phyloP scores from a whole-genome alignment of 768 basidiomycete species.

The Pleurotus citrinopileatus region DNA sequence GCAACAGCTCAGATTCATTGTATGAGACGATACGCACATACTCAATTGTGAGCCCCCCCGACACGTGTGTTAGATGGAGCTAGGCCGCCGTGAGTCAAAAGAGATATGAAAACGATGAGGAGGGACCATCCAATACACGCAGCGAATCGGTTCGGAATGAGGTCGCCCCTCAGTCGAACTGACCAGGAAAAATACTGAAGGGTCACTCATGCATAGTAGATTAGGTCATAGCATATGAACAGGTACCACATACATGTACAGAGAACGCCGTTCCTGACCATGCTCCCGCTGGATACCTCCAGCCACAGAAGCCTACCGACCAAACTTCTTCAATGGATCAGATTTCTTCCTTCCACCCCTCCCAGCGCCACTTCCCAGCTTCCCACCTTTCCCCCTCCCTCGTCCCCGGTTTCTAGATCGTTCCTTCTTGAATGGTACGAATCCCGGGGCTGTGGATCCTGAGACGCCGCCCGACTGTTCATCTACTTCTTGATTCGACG shows the following conservation, averaged over 20 bases:
- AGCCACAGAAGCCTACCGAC: slow-evolving; percentile 31
- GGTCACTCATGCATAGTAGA: no score
- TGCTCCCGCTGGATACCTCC: neutral
- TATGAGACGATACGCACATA: no score
- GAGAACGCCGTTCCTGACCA: neutral
- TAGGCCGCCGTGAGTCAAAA: no score
- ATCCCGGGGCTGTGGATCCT: slow-evolving; percentile 39
- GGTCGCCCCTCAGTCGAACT: no score
- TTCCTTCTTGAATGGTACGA: slow-evolving; percentile 74
- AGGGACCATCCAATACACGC: no score
- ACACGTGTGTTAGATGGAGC: no score
- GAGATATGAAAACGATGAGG: no score
- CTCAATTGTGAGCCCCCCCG: no score
- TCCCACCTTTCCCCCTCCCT: slow-evolving; percentile 46
- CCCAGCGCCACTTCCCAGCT: slow-evolving; percentile 46
- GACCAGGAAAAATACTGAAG: no score
- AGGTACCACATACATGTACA: neutral
- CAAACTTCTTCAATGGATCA: slow-evolving; percentile 82
- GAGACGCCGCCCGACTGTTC: slow-evolving; percentile 10
- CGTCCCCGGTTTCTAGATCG: slow-evolving; percentile 49
- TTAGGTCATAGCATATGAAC: no score
- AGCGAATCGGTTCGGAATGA: no score
- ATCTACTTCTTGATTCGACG: slow-evolving; percentile 31
- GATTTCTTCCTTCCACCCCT: slow-evolving; percentile 66
- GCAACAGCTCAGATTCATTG: no score